phyloP scores from a whole-genome alignment of 2,329 filamentous ascomycete species.

The Diplodia corticola region DNA sequence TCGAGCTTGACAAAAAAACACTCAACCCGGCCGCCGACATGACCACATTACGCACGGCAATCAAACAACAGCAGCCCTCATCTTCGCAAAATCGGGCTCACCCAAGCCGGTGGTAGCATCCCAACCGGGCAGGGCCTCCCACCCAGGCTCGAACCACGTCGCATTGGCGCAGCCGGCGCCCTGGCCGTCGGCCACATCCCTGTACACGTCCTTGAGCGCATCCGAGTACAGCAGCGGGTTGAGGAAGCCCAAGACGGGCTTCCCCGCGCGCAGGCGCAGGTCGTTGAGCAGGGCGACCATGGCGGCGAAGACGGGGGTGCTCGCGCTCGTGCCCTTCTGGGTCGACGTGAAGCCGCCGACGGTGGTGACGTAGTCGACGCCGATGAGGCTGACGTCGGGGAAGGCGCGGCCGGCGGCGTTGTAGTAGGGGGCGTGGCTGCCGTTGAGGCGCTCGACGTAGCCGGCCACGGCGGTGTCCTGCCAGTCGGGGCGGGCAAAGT shows the following conservation, averaged over 20 bases:
- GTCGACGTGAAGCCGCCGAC: conserved; percentile 24
- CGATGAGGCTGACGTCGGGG: conserved; percentile 52
- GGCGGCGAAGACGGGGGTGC: conserved; percentile 29
- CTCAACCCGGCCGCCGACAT: neutral
- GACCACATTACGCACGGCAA: neutral
- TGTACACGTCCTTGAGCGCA: conserved; percentile 40
- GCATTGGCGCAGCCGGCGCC: conserved; percentile 27
- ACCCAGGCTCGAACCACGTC: conserved; percentile 28
- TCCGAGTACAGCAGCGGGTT: conserved; percentile 47
- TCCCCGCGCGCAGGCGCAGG: conserved; percentile 48
- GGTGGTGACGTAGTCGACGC: conserved; percentile 36
- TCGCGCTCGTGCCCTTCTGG: conserved; percentile 29
- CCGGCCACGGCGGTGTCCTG: conserved; percentile 44
- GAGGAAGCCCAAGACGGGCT: conserved; percentile 54
- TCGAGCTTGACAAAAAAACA: neutral
- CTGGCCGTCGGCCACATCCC: conserved; percentile 42
- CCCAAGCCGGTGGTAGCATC: conserved; percentile 52
- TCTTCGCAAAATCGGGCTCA: conserved; percentile 46
- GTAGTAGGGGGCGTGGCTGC: conserved; percentile 41
- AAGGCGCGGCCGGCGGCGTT: conserved; percentile 50
- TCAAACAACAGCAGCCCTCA: conserved; percentile 16
- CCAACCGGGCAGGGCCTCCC: conserved; percentile 49
- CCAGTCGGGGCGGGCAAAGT: conserved; percentile 46
- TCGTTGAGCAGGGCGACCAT: conserved; percentile 48
- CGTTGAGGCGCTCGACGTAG: conserved; percentile 45